Conservation (phyloP, 2,329 filamentous ascomycete species). For the Cyanodermella asteris region DNA sequence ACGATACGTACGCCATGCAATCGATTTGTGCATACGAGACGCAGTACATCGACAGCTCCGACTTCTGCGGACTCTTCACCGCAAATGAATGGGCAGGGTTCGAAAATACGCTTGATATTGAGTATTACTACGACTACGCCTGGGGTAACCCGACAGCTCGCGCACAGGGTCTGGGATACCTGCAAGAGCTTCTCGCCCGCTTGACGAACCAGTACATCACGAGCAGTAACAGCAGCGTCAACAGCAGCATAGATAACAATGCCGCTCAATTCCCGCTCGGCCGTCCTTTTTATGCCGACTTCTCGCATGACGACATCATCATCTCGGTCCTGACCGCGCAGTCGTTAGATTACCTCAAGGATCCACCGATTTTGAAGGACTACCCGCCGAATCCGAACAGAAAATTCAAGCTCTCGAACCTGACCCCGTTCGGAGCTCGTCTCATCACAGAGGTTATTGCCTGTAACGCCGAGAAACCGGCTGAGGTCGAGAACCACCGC, state of each 20-base stretch:
- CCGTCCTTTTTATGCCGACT: constrained; percentile 29
- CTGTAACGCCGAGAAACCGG: constrained; percentile 21
- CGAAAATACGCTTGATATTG: constrained; percentile 30
- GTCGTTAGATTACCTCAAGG: constrained; percentile 31
- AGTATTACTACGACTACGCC: constrained; percentile 24
- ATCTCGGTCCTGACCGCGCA: constrained; percentile 28
- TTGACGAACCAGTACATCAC: constrained; percentile 25
- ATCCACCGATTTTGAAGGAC: constrained; percentile 22
- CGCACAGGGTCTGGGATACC: constrained; percentile 30
- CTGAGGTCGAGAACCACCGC: constrained; percentile 14
- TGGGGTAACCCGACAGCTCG: constrained; percentile 28
- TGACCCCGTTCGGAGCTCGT: constrained; percentile 33
- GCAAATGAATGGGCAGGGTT: constrained; percentile 32
- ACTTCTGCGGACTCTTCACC: constrained; percentile 33
- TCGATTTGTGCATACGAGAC: constrained; percentile 31
- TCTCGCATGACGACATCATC: constrained; percentile 32
- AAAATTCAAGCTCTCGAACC: constrained; percentile 26
- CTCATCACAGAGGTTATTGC: constrained; percentile 34
- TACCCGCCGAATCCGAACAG: constrained; percentile 14
- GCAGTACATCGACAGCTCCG: constrained; percentile 25
- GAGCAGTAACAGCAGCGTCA: constrained; percentile 28
- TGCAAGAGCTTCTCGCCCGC: constrained; percentile 29
- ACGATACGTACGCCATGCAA: constrained; percentile 23
- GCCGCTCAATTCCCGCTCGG: constrained; percentile 23
- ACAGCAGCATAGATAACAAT: constrained; percentile 27